Evolutionary conservation across 2,329 filamentous ascomycete genomes (phyloP).

Genomic region (Xylariaceae sp.): DNA sequence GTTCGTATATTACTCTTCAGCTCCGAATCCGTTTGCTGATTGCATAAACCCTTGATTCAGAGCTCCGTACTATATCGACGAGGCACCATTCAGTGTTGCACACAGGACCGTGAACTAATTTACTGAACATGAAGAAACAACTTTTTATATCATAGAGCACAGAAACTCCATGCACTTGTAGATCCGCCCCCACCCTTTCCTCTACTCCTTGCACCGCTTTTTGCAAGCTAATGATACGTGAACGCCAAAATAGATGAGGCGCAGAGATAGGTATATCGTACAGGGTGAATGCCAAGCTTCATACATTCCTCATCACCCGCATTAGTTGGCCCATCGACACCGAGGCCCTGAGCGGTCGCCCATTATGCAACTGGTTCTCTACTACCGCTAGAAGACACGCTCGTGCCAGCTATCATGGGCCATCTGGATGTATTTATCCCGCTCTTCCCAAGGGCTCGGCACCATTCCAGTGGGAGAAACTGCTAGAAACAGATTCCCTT

Average conservation of each 20-base stretch:
- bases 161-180: constrained; percentile 7
- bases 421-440: not conserved
- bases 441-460: not conserved
- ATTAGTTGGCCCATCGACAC: constrained; percentile 23
- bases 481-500: constrained; percentile 11
- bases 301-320: constrained; percentile 31
- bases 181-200: constrained; percentile 13
- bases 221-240: constrained; percentile 23
- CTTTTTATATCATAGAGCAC: not conserved
- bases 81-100: no score
- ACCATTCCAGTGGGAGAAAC: not conserved
- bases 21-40: no score
- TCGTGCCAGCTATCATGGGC: not conserved
- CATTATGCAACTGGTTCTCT: constrained; percentile 11
- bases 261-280: constrained; percentile 31
- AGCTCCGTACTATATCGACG: no score
- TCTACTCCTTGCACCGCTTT: constrained; percentile 36
- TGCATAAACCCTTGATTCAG: no score
- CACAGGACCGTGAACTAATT: no score
- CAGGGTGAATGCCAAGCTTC: constrained; percentile 27
- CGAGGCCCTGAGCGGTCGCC: constrained; percentile 6
- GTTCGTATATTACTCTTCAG: not conserved
- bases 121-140: not conserved
- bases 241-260: constrained; percentile 17
- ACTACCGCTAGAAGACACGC: not conserved